Evolutionary conservation across 805 yeast species (phyloP).

Genomic region (Cyberlindnera misumaiensis): DNA sequence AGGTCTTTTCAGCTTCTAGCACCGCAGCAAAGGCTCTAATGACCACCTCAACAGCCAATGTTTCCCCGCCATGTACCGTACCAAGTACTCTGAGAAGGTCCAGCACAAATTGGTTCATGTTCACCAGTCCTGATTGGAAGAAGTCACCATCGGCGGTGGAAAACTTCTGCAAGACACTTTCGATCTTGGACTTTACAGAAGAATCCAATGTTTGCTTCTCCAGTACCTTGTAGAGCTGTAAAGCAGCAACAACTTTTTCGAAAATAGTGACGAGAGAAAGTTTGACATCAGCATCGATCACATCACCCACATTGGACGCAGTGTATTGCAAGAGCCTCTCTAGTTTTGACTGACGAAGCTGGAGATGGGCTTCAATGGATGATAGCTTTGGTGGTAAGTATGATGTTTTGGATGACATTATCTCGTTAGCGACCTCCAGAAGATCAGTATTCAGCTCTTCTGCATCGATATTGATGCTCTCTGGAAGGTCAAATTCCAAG

Average conservation of each 20-base stretch:
- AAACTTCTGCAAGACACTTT: not conserved
- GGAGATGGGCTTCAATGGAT: constrained; percentile 44
- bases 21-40: constrained; percentile 25
- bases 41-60: constrained; percentile 17
- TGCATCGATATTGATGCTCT: constrained; percentile 36
- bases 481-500: constrained; percentile 39
- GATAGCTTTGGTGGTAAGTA: constrained; percentile 50
- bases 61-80: constrained; percentile 11
- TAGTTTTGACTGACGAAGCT: constrained; percentile 39
- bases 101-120: constrained; percentile 22
- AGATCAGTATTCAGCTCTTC: constrained; percentile 47
- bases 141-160: constrained; percentile 12
- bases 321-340: constrained; percentile 40
- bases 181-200: not conserved
- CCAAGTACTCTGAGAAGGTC: constrained; percentile 19
- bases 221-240: constrained; percentile 8
- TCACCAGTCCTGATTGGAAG: constrained; percentile 20
- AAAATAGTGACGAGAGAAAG: constrained; percentile 32
- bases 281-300: constrained; percentile 28
- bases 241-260: constrained; percentile 43
- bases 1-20: constrained; percentile 33
- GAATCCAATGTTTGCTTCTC: constrained; percentile 3
- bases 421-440: constrained; percentile 42
- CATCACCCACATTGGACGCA: constrained; percentile 36
- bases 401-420: constrained; percentile 47